Conservation (phyloP, 495 filamentous ascomycete species). For the Hyaloscypha variabilis region DNA sequence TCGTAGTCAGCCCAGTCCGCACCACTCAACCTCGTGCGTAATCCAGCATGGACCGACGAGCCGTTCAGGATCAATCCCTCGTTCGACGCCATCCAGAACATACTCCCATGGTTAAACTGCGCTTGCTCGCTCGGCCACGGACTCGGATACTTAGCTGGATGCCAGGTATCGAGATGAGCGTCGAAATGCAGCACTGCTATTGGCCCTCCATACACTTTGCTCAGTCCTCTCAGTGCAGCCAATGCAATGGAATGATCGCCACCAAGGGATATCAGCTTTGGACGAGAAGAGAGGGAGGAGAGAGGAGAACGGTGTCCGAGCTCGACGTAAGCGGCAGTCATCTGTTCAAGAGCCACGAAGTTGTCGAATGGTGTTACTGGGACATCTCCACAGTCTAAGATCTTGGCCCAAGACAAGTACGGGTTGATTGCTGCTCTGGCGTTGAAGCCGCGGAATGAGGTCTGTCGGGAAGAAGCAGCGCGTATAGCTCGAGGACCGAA, state of each 20-base stretch:
- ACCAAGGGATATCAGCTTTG: constrained; percentile 77
- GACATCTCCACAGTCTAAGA: constrained; percentile 78
- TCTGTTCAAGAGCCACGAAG: constrained; percentile 67
- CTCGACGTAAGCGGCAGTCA: constrained; percentile 42
- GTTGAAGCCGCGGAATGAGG: constrained; percentile 75
- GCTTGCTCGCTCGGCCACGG: constrained; percentile 71
- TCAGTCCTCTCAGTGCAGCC: constrained; percentile 72
- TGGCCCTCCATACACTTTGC: constrained; percentile 68
- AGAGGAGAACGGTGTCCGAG: constrained; percentile 39
- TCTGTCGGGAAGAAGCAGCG: constrained; percentile 74
- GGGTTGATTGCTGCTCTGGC: constrained; percentile 77
- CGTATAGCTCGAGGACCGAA: constrained; percentile 85
- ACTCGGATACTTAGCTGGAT: constrained; percentile 75
- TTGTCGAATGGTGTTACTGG: constrained; percentile 71
- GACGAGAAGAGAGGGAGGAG: constrained; percentile 38
- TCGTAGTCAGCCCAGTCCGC: constrained; percentile 67
- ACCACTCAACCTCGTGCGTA: constrained; percentile 72
- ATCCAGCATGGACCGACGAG: constrained; percentile 75
- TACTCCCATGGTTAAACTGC: constrained; percentile 80
- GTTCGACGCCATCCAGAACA: constrained; percentile 81
- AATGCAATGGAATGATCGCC: constrained; percentile 83
- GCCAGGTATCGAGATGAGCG: constrained; percentile 79
- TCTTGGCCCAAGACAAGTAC: constrained; percentile 50
- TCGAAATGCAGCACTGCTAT: constrained; percentile 86
- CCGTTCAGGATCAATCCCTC: constrained; percentile 72